A percentile compares a stretch with the other conserved stretches of the same genome.
These are phyloP conservation scores for Globisporangium viniferum DNA, from an alignment of 352 stramenopile species.

Conservation along the genomic window DNA sequence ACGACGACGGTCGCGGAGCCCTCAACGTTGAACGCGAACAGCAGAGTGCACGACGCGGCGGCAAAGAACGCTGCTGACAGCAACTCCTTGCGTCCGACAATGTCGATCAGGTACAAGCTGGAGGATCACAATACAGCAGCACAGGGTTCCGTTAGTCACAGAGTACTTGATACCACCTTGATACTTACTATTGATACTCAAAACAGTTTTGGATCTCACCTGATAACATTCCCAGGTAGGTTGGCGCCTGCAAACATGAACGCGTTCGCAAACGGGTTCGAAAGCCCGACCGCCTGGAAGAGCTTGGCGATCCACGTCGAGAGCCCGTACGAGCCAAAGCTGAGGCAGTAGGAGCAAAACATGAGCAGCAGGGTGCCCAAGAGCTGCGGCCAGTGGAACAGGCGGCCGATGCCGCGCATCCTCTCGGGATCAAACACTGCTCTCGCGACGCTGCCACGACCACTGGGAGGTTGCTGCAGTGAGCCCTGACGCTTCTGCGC, in stretches of 20 bases:
- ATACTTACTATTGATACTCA: not conserved
- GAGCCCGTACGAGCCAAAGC: constrained; percentile 91
- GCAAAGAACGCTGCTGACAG: constrained; percentile 66
- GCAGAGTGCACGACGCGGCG: constrained; percentile 55
- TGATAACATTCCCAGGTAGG: constrained; percentile 89
- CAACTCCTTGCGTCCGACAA: constrained; percentile 65
- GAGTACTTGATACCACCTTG: not conserved
- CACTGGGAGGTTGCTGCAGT: not conserved
- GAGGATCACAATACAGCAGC: not conserved
- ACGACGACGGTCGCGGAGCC: constrained; percentile 77
- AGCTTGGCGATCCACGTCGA: constrained; percentile 94
- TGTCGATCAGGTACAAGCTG: constrained; percentile 69
- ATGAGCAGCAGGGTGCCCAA: constrained; percentile 60
- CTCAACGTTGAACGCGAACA: constrained; percentile 80
- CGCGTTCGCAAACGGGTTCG: constrained; percentile 90
- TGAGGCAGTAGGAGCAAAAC: constrained; percentile 65
- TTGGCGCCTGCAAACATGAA: constrained; percentile 91
- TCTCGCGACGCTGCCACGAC: constrained; percentile 52
- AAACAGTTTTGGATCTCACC: constrained; percentile 23
- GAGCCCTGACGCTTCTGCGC: not conserved
- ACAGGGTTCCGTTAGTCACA: constrained; percentile 1
- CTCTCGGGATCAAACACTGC: constrained; percentile 68
- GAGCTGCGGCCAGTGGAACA: constrained; percentile 48
- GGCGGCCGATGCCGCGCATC: constrained; percentile 33
- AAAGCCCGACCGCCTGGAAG: constrained; percentile 84